phyloP scores from a whole-genome alignment of 2,329 filamentous ascomycete species.

The Acarospora socialis region DNA sequence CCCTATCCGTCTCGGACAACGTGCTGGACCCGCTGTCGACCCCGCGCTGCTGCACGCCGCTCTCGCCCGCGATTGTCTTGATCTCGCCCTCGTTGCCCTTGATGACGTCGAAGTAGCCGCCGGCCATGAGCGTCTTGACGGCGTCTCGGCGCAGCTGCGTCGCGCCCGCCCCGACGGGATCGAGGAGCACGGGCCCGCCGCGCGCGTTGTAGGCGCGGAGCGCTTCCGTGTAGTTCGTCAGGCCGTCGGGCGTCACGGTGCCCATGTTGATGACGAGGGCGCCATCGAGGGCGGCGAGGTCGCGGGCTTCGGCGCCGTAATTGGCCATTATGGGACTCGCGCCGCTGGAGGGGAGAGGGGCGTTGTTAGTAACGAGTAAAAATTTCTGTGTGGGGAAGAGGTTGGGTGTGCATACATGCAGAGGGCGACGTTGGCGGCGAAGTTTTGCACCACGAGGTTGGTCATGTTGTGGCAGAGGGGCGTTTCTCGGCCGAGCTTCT shows the following conservation, averaged over 20 bases:
- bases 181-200: slow-evolving; percentile 64
- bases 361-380: no score
- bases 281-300: slow-evolving; percentile 64
- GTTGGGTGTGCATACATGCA: slow-evolving; percentile 37
- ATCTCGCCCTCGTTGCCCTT: slow-evolving; percentile 94
- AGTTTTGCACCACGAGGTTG: slow-evolving; percentile 88
- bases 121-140: slow-evolving; percentile 53
- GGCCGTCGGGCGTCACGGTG: slow-evolving; percentile 62
- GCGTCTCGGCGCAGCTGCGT: slow-evolving; percentile 59
- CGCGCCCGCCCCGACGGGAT: slow-evolving; percentile 82
- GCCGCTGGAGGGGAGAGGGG: slow-evolving; percentile 41
- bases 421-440: slow-evolving; percentile 81
- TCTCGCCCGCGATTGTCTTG: slow-evolving; percentile 50
- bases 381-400: no score
- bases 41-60: slow-evolving; percentile 53
- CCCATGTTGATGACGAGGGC: slow-evolving; percentile 91
- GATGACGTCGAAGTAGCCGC: slow-evolving; percentile 71
- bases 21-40: slow-evolving; percentile 60
- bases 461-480: slow-evolving; percentile 95
- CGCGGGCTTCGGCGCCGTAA: slow-evolving; percentile 65
- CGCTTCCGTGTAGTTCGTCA: slow-evolving; percentile 58
- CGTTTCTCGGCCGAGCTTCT: slow-evolving; percentile 44
- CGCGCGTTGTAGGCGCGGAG: slow-evolving; percentile 67
- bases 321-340: slow-evolving; percentile 91
- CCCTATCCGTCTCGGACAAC: slow-evolving; percentile 40